Evolutionary conservation across 106 monocot species (phyloP).

Genomic region (Apostasia ramifera): DNA sequence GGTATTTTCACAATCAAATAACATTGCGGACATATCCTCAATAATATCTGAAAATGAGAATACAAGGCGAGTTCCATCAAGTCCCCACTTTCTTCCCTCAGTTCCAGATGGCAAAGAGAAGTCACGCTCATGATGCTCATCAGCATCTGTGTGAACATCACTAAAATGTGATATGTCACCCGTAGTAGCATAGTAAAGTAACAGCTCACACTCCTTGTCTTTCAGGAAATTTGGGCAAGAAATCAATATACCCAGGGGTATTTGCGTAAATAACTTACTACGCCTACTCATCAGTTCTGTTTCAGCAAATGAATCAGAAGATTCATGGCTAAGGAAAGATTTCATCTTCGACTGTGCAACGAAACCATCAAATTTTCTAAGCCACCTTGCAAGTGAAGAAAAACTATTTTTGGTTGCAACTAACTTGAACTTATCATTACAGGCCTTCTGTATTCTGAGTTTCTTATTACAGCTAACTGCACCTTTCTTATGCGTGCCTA

Average conservation of each 20-base stretch:
- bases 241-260: slow-evolving; percentile 64
- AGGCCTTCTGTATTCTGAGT: slow-evolving; percentile 30
- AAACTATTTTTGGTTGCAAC: background rate
- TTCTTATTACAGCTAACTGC: slow-evolving; percentile 25
- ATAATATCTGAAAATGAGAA: slow-evolving; percentile 57
- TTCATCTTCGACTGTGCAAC: slow-evolving; percentile 13
- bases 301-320: slow-evolving; percentile 4
- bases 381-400: slow-evolving; percentile 20
- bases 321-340: background rate
- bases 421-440: slow-evolving; percentile 17
- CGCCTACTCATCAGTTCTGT: background rate
- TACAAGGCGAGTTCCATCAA: slow-evolving; percentile 42
- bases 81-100: slow-evolving; percentile 22
- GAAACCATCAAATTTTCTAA: slow-evolving; percentile 37
- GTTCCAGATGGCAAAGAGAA: background rate
- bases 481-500: slow-evolving; percentile 8
- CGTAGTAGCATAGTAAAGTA: slow-evolving; percentile 65
- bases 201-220: slow-evolving; percentile 35
- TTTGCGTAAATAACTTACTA: slow-evolving; percentile 25
- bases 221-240: slow-evolving; percentile 13
- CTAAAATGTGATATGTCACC: slow-evolving; percentile 36
- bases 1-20: slow-evolving; percentile 45
- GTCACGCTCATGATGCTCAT: slow-evolving; percentile 1
- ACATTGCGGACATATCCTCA: slow-evolving; percentile 38
- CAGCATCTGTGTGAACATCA: slow-evolving; percentile 13